Conservation (phyloP, 2,329 filamentous ascomycete species). For the Ophiostoma triangulosporum region DNA sequence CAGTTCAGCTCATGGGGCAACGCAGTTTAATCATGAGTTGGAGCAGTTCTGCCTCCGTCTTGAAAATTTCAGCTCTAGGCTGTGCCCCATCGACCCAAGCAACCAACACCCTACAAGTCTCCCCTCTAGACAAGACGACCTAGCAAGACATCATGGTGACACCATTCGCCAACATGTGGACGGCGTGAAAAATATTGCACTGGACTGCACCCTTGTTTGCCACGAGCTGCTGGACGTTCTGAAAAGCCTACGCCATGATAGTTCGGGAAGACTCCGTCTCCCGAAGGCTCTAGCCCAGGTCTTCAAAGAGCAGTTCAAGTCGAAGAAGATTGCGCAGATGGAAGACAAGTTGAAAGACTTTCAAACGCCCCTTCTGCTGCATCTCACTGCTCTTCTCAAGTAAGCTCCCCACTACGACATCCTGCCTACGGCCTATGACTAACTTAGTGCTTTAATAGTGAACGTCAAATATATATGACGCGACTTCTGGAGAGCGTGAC, state of each 20-base stretch:
- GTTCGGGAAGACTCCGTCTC: background rate
- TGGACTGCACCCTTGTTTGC: background rate
- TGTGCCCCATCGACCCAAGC: background rate
- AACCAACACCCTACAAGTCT: no score
- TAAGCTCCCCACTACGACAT: background rate
- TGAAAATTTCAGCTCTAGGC: background rate
- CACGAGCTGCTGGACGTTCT: background rate
- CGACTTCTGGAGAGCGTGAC: background rate
- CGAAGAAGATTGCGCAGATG: background rate
- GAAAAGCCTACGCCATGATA: background rate
- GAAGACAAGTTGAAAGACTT: background rate
- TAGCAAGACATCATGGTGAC: background rate
- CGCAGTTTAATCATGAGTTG: background rate
- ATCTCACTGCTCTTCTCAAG: background rate
- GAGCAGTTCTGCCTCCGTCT: background rate
- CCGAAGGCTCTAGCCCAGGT: background rate
- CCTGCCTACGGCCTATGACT: background rate
- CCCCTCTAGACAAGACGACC: background rate
- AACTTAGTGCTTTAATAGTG: background rate
- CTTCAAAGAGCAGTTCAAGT: background rate
- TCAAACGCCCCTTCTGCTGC: background rate
- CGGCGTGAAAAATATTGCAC: background rate
- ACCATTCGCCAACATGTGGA: background rate
- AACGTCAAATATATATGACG: background rate
- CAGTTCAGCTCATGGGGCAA: background rate